Evolutionary conservation across 2,329 filamentous ascomycete species (phyloP).

Genomic region (Zymoseptoria brevis): DNA sequence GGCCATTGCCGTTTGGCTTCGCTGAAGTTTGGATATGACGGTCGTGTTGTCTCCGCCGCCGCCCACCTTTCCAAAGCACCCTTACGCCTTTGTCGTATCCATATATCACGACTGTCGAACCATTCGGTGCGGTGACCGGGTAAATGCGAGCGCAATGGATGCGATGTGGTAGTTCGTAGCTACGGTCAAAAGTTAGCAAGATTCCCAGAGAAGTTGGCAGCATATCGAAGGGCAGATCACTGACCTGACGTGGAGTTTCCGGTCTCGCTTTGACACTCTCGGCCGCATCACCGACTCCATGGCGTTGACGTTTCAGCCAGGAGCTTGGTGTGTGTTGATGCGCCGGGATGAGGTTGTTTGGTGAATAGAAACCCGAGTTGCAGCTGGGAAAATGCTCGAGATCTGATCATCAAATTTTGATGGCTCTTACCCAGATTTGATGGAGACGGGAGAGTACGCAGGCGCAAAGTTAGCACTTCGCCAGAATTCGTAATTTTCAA

Average conservation of each 20-base stretch:
- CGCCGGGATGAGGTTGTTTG: conserved; percentile 5
- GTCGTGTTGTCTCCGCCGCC: conserved; percentile 15
- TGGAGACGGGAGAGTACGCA: too few relatives aligned
- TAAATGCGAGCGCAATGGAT: conserved; percentile 50
- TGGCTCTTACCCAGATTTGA: neutral
- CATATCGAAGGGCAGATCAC: neutral
- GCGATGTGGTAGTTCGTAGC: conserved; percentile 54
- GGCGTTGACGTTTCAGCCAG: neutral
- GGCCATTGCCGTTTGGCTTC: conserved; percentile 10
- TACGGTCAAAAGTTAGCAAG: conserved; percentile 24
- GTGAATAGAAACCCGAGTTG: too few relatives aligned
- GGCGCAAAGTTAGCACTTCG: too few relatives aligned
- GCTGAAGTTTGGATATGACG: neutral
- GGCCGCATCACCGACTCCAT: conserved; percentile 17
- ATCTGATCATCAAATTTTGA: neutral
- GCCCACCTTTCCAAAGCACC: conserved; percentile 54
- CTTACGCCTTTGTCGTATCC: conserved; percentile 51
- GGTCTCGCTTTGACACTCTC: conserved; percentile 24
- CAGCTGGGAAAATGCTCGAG: conserved; percentile 2
- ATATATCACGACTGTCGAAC: conserved; percentile 54
- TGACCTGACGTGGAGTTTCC: conserved; percentile 29
- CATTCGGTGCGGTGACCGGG: conserved; percentile 51
- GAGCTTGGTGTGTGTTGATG: neutral
- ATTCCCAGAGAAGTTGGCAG: conserved; percentile 5
- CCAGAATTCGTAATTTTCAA: too few relatives aligned